Evolutionary conservation across 1,284 basidiomycete species (phyloP), one percentile per base, ranked within the genome.

Genomic region (Ustilago hordei): DNA sequence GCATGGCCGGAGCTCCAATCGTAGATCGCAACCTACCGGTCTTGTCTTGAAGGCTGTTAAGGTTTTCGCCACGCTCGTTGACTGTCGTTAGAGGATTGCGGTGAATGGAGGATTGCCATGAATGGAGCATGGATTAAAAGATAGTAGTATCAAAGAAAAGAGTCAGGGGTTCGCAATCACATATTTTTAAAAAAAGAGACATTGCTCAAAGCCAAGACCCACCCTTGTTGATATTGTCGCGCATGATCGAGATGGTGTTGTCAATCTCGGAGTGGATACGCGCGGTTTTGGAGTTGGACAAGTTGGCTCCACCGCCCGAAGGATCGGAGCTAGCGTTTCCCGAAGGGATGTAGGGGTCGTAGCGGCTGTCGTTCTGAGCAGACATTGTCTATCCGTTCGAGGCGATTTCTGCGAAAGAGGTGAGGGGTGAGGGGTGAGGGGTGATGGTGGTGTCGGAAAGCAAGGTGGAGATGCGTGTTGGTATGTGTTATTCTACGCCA

Each of bases 21-120:
- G 36, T 8, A 38, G 35, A 8, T 36, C 6, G 53, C 12, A 15
- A 89, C 92, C 82, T 83, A 95, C 95, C 95, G 59, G 96, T 98
- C 90, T 98, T 98, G 88, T 98, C 95, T 88, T 98, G 96, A 79
- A 98, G 88, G 63, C 93, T 92, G 86, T 98, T 95, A 73, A 99
- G 88, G 78, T 94, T 89, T 88, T 98, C 96, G 83, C 95, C 95
- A 85, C 96, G 89, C 89, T 98, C 95, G 28, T 95, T 93, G 38
- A 98, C 95, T 94, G 80, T 47, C 4, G 28, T 19, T 8, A 45
- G 43, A 45, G 19, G n/a, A 23, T 35, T 17, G 9, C 11, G 3
- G 28, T 35, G 11, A 28, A 31, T 43, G n/a, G 31, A 35, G 38
- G 23, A 50, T 36, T 8, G 13, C 11, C 6, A 28, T 35, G 12